phyloP scores from a whole-genome alignment of 345 rosid species.

The Iberis pinnata region DNA sequence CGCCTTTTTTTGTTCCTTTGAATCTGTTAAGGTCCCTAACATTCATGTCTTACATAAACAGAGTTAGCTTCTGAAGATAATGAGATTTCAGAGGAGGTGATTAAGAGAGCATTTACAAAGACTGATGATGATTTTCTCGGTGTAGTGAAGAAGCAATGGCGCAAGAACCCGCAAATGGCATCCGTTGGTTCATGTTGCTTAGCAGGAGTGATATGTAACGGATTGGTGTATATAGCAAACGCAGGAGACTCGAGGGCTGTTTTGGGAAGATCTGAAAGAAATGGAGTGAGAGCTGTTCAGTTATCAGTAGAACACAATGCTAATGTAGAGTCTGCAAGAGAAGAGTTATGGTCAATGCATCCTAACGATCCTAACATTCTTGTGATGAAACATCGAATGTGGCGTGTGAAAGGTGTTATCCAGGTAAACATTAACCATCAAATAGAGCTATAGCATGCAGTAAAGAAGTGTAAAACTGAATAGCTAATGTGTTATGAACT shows the following conservation, averaged over 20 bases:
- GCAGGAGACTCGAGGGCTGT: slow-evolving; percentile 75
- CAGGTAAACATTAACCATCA: too few relatives aligned
- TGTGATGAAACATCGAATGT: slow-evolving; percentile 49
- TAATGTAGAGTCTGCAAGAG: slow-evolving; percentile 49
- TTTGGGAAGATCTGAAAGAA: slow-evolving; percentile 50
- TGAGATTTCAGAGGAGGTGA: slow-evolving; percentile 42
- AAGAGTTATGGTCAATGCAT: slow-evolving; percentile 56
- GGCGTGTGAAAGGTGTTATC: slow-evolving; percentile 85
- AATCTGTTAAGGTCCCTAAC: slow-evolving; percentile 11
- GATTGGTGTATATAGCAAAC: slow-evolving; percentile 56
- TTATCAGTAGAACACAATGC: slow-evolving; percentile 75
- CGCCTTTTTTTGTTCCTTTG: slow-evolving; percentile 1
- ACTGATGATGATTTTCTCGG: slow-evolving; percentile 60
- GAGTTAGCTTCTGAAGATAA: slow-evolving; percentile 43
- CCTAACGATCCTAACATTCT: slow-evolving; percentile 64
- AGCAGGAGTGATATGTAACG: slow-evolving; percentile 60
- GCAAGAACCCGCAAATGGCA: slow-evolving; percentile 53
- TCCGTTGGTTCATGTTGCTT: slow-evolving; percentile 79
- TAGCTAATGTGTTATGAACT: too few relatives aligned
- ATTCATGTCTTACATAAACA: slow-evolving; percentile 24
- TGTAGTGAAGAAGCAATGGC: slow-evolving; percentile 61
- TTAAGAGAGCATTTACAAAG: slow-evolving; percentile 48
- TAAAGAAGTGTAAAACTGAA: too few relatives aligned
- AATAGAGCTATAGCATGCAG: too few relatives aligned
- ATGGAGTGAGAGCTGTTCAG: slow-evolving; percentile 47